Evolutionary conservation across 495 filamentous ascomycete genomes (phyloP).

Genomic region (Penicillium lividum): DNA sequence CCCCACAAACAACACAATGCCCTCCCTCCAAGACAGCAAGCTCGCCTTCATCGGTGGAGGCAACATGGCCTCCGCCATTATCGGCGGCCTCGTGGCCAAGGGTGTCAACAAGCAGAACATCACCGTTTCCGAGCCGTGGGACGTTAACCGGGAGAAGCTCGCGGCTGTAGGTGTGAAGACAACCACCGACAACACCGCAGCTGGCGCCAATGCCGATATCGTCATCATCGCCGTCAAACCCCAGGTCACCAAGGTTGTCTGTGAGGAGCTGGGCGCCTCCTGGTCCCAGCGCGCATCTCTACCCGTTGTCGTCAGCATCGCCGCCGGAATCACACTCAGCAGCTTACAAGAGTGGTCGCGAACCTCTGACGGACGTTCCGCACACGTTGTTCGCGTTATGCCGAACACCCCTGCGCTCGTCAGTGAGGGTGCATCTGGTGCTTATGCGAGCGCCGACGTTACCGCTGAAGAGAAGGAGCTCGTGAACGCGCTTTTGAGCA

Average conservation of each 20-base stretch:
- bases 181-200: constrained; percentile 81
- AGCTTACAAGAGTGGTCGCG: constrained; percentile 37
- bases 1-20: constrained; percentile 25
- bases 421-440: constrained; percentile 38
- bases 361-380: constrained; percentile 26
- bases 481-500: constrained; percentile 35
- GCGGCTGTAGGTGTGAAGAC: constrained; percentile 83
- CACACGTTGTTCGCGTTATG: constrained; percentile 44
- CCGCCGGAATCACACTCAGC: constrained; percentile 42
- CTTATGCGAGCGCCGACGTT: constrained; percentile 34
- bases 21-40: constrained; percentile 40
- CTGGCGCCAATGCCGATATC: constrained; percentile 92
- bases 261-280: constrained; percentile 87
- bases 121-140: constrained; percentile 78
- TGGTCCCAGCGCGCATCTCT: constrained; percentile 70
- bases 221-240: constrained; percentile 74
- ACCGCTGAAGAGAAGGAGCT: constrained; percentile 36
- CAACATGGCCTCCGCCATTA: constrained; percentile 49
- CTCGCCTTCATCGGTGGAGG: constrained; percentile 48
- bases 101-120: constrained; percentile 44
- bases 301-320: constrained; percentile 47
- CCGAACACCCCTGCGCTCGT: constrained; percentile 46
- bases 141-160: constrained; percentile 79
- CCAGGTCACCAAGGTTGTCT: constrained; percentile 79
- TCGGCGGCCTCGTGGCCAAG: constrained; percentile 39